Evolutionary conservation across 768 basidiomycete genomes (phyloP).

Genomic region (Suillus fuscotomentosus): DNA sequence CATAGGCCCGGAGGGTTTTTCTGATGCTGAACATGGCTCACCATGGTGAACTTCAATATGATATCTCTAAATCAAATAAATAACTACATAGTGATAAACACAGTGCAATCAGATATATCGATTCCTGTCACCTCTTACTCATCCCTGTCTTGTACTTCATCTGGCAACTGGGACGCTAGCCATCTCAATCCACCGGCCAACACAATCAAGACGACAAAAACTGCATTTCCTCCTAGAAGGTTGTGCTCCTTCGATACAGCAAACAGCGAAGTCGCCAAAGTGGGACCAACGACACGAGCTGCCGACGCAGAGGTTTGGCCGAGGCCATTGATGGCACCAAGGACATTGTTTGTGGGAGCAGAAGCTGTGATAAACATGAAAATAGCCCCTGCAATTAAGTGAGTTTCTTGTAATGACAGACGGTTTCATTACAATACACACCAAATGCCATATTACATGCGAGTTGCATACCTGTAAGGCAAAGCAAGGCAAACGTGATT

Average conservation of each 20-base stretch:
- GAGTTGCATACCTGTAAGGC: neutral
- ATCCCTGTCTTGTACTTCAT: constrained; percentile 33
- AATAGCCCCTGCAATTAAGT: constrained; percentile 39
- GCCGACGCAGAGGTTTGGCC: constrained; percentile 47
- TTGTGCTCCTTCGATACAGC: constrained; percentile 49
- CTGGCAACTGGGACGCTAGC: constrained; percentile 22
- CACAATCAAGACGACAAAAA: constrained; percentile 41
- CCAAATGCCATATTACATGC: neutral
- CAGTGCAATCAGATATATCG: too few relatives aligned
- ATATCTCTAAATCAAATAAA: too few relatives aligned
- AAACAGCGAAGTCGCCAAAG: constrained; percentile 47
- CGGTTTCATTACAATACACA: neutral
- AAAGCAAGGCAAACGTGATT: neutral
- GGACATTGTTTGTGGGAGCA: constrained; percentile 49
- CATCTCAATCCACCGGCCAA: constrained; percentile 24
- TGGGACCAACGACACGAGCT: constrained; percentile 49
- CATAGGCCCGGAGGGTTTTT: too few relatives aligned
- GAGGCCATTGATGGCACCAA: constrained; percentile 60
- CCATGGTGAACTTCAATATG: too few relatives aligned
- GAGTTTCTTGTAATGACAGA: neutral
- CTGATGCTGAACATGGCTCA: too few relatives aligned
- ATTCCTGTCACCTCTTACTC: constrained; percentile 6
- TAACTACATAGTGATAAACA: too few relatives aligned
- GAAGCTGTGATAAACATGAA: constrained; percentile 54
- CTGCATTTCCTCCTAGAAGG: constrained; percentile 47